These are phyloP conservation scores for Phytopythium aichiense DNA, from an alignment of 352 stramenopile genomes.

Conservation along the genomic window DNA sequence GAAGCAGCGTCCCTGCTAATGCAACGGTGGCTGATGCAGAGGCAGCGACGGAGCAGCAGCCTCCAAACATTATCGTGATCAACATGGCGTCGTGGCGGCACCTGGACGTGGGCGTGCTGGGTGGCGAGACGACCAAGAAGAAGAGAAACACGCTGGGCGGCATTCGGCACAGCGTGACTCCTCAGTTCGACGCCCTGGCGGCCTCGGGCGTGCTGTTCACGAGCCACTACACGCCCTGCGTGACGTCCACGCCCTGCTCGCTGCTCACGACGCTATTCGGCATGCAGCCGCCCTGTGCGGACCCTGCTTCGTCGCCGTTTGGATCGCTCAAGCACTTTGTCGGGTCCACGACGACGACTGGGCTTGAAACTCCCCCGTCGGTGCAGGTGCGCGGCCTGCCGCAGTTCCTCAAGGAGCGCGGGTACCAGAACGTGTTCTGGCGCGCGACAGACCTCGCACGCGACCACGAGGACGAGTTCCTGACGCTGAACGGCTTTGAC, in stretches of 20 bases:
- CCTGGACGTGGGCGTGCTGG: constrained; percentile 64
- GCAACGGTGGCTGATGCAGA: not conserved
- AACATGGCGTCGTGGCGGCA: constrained; percentile 73
- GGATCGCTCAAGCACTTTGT: constrained; percentile 38
- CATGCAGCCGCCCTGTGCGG: constrained; percentile 63
- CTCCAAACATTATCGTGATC: constrained; percentile 68
- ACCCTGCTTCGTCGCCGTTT: constrained; percentile 35
- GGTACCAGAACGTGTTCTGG: constrained; percentile 75
- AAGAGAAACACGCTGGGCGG: not conserved
- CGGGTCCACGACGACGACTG: constrained; percentile 31
- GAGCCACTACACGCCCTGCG: constrained; percentile 69
- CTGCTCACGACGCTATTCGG: constrained; percentile 68
- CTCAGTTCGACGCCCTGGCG: constrained; percentile 53
- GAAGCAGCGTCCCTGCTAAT: constrained; percentile 7
- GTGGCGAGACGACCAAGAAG: constrained; percentile 42
- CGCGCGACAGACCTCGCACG: constrained; percentile 55
- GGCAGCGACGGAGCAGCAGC: constrained; percentile 7
- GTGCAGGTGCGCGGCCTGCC: constrained; percentile 30
- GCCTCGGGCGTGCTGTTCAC: constrained; percentile 52
- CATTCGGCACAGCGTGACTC: constrained; percentile 46
- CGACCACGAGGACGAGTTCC: constrained; percentile 71
- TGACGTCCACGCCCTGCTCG: constrained; percentile 56
- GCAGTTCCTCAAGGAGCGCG: constrained; percentile 62
- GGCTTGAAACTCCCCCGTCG: constrained; percentile 10
- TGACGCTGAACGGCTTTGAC: constrained; percentile 61